These are phyloP conservation scores for Dittrichia graveolens DNA, from an alignment of 129 eudicot species.

Conservation along the genomic window DNA sequence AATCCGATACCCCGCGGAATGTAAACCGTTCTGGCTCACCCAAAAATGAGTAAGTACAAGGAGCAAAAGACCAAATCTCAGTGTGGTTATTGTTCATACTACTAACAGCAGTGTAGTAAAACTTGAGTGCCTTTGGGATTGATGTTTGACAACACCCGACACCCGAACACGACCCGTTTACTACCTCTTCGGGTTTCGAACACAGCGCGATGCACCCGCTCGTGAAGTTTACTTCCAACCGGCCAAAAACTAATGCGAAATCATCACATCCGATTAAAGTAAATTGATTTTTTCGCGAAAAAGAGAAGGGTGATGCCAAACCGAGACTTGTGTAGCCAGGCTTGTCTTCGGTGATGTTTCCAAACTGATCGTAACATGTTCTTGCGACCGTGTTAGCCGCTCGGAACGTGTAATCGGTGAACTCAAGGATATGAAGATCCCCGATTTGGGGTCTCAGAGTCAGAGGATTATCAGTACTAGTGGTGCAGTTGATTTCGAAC, in stretches of 20 bases:
- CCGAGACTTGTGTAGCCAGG: not conserved
- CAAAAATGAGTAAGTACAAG: constrained; percentile 61
- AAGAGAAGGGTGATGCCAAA: constrained; percentile 18
- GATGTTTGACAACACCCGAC: constrained; percentile 67
- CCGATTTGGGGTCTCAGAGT: constrained; percentile 34
- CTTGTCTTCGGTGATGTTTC: not conserved
- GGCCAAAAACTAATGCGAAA: constrained; percentile 31
- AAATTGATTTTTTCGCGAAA: constrained; percentile 44
- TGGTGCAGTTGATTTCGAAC: constrained; percentile 46
- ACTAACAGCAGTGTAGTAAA: constrained; percentile 17
- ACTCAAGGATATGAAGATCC: constrained; percentile 21
- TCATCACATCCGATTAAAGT: constrained; percentile 68
- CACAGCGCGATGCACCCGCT: constrained; percentile 59
- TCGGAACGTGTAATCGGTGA: constrained; percentile 40
- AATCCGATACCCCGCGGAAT: constrained; percentile 50
- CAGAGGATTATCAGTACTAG: constrained; percentile 6
- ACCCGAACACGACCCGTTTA: constrained; percentile 47
- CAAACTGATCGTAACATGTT: constrained; percentile 31
- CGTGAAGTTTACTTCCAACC: constrained; percentile 25
- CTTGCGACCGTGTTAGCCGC: constrained; percentile 14
- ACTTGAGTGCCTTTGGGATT: constrained; percentile 41
- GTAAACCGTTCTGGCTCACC: constrained; percentile 46
- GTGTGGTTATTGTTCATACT: constrained; percentile 39
- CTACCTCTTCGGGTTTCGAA: constrained; percentile 37
- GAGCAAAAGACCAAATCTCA: constrained; percentile 34